phyloP scores from a whole-genome alignment of 2,329 filamentous ascomycete genomes.

The Triangularia verruculosa region DNA sequence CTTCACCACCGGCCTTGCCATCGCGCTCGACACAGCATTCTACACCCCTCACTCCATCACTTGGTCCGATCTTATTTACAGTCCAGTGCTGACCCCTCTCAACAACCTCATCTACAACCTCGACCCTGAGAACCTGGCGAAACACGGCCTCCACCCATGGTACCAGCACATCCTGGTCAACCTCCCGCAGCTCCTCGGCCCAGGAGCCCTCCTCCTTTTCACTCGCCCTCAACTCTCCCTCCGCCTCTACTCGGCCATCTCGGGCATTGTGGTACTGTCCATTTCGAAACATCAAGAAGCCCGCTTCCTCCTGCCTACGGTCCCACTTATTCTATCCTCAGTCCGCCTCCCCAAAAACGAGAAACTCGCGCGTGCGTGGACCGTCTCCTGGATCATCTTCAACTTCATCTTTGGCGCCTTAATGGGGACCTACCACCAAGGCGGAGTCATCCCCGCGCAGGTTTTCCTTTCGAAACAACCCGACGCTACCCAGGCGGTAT shows the following conservation, averaged over 20 bases:
- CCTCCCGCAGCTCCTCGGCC: slow-evolving; percentile 68
- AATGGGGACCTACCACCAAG: slow-evolving; percentile 82
- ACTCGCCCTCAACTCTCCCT: slow-evolving; percentile 55
- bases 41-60: slow-evolving; percentile 64
- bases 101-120: slow-evolving; percentile 79
- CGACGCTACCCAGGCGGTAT: slow-evolving; percentile 67
- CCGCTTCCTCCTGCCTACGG: slow-evolving; percentile 70
- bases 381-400: slow-evolving; percentile 64
- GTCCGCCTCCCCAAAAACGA: slow-evolving; percentile 61
- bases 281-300: slow-evolving; percentile 78
- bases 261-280: slow-evolving; percentile 67
- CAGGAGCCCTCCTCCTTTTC: slow-evolving; percentile 61
- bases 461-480: slow-evolving; percentile 69
- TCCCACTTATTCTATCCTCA: slow-evolving; percentile 74
- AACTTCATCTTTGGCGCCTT: slow-evolving; percentile 65
- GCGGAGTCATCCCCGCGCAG: slow-evolving; percentile 72
- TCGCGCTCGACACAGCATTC: slow-evolving; percentile 81
- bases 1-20: slow-evolving; percentile 67
- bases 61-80: slow-evolving; percentile 60
- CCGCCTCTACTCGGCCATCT: slow-evolving; percentile 69
- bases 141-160: slow-evolving; percentile 74
- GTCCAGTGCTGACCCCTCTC: slow-evolving; percentile 70
- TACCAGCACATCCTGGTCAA: slow-evolving; percentile 75
- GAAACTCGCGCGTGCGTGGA: slow-evolving; percentile 51
- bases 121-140: slow-evolving; percentile 64